Base-by-base conservation (phyloP, 73 alveolate species). In the Stentor roeselii region DNA sequence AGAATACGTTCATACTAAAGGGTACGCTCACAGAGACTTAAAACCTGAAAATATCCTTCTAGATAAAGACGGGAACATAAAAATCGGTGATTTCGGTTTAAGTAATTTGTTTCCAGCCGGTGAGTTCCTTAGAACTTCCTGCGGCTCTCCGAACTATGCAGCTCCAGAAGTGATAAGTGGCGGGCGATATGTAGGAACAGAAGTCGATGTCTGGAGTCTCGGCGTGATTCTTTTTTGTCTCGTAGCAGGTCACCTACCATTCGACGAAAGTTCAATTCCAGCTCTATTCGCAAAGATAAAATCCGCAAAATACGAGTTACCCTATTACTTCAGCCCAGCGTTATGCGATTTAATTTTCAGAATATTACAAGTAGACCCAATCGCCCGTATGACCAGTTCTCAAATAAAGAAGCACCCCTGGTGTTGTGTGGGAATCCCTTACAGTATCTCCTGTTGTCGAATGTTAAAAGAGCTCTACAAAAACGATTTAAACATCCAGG, bases 101-200 rank as follows among this genome's bases (percentile, higher is more conserved):
- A 27, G 60, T n/a, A 94, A 94, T 87, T 78, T 87, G 60, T 88
- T 83, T 86, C 59, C 85, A 83, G 98, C 94, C 74, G 94, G 95
- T 6, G 89, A 91, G 75, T 90, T 83, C 83, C 84, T 95, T 74
- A 91, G 87, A 86, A 95, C 99, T 39, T 95, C 97, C 14, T 95
- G 98, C 59, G 99, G 99, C n/a, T 93, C 98, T n/a, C 98, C 98
- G n/a, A 92, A 95, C 85, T 96, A 95, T 82, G 98, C 98, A 61
- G 96, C 98, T 0, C 99, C 99, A 27, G 99, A 96, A 89, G 93
- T 96, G n/a, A 92, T 95, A 84, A 82, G 83, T 30, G 97, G 97
- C 60, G 89, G 91, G 91, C 78, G 83, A 78, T 95, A 95, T 76
- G 92, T 86, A 61, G 99, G 99, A 21, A 84, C 90, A 37, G 84